Base-by-base conservation (phyloP, 345 rosid species). In the Hypericum perforatum region DNA sequence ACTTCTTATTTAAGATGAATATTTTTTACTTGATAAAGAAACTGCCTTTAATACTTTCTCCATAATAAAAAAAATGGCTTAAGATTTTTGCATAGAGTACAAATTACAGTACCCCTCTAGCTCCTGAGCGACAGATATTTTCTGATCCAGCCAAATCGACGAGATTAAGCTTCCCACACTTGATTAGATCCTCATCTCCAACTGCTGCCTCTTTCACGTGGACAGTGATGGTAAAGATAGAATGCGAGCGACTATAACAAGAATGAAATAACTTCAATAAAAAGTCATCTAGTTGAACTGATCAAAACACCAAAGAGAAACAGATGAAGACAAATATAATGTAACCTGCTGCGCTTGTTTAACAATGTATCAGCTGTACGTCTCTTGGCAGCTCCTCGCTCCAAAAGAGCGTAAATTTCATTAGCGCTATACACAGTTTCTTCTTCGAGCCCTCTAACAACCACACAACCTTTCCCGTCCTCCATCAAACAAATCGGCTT, bases 71-170 rank as follows among this genome's bases (percentile, higher is more conserved):
- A 22, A 4, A 22, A 22, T 1, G 32, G 32, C 32, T 22, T 1
- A 4, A 22, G 32, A 22, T 22, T 22, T 22, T 22, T 22, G 32
- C 39, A 13, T 38, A 40, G 47, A 11, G 15, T 0, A 22, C 1
- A 22, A 22, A 22, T 39, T 40, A 54, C 1, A 54, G 10, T 63
- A 79, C 89, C 82, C 86, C 98, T 49, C 95, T 66, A 58, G 95
- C 80, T 57, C 95, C 98, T 6, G 92, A 87, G 5, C 95, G 84
- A 37, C 82, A 81, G 60, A 91, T 85, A 54, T 91, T 91, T 64
- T 91, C 98, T 11, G 98, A 91, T 53, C 98, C 98, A 11, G 98
- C 98, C 77, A 91, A 68, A 81, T 91, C 98, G 62, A 91, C 98
- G 68, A 91, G 96, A 65, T 87, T 82, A 63, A 91, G 96, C 80